These are phyloP conservation scores for Coniella vitis DNA, from an alignment of 2,329 filamentous ascomycete genomes.

Conservation along the genomic window DNA sequence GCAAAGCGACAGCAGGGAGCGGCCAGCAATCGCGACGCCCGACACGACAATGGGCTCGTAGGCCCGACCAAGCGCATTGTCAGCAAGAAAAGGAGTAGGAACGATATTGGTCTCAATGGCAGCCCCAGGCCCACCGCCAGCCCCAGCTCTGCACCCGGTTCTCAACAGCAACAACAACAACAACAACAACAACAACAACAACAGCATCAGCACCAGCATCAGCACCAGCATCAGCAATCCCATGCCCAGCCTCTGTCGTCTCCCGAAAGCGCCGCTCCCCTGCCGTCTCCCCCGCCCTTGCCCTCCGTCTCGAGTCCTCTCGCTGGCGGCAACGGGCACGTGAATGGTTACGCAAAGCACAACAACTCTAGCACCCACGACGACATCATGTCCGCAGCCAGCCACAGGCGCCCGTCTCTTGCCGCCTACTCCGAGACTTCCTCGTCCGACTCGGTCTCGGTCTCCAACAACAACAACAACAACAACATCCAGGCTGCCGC, in stretches of 20 bases:
- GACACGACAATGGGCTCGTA: constrained; percentile 84
- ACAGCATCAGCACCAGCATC: too few species aligned
- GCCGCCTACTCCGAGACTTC: constrained; percentile 36
- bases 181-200: too few species aligned
- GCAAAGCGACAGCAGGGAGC: constrained; percentile 57
- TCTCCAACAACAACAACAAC: constrained; percentile 14
- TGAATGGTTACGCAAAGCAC: constrained; percentile 29
- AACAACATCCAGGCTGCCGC: constrained; percentile 15
- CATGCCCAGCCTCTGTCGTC: constrained; percentile 18
- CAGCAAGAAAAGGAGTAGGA: constrained; percentile 39
- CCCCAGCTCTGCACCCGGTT: constrained; percentile 4
- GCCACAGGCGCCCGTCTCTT: constrained; percentile 40
- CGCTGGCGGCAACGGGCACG: constrained; percentile 14
- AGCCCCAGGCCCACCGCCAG: constrained; percentile 20
- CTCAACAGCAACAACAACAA: too few species aligned
- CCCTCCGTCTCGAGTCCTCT: constrained; percentile 22
- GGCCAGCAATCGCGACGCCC: constrained; percentile 60
- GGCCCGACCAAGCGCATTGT: constrained; percentile 53
- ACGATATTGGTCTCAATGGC: constrained; percentile 31
- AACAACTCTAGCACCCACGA: constrained; percentile 31
- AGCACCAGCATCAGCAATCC: constrained; percentile 10
- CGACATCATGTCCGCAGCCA: constrained; percentile 31
- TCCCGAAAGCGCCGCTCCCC: constrained; percentile 19
- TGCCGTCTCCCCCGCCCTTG: constrained; percentile 21
- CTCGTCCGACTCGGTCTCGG: constrained; percentile 18